Conservation (phyloP, 2,329 filamentous ascomycete species). For the Truncatella angustata region DNA sequence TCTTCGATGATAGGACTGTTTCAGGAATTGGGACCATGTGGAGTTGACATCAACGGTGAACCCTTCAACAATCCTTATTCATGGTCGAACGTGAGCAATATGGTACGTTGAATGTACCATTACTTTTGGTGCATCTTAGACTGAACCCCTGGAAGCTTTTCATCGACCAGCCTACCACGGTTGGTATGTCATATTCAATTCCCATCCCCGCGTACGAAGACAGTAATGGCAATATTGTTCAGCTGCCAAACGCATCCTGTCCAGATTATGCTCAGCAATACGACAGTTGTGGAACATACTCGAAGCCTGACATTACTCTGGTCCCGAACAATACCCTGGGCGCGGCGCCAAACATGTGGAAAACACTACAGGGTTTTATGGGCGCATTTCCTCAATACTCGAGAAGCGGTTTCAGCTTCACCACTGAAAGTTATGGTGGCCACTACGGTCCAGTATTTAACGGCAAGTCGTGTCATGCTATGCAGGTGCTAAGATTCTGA, state of each 20-base stretch:
- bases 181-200: constrained; percentile 50
- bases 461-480: constrained; percentile 15
- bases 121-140: background rate
- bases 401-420: constrained; percentile 50
- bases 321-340: constrained; percentile 51
- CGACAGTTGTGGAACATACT: constrained; percentile 53
- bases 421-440: constrained; percentile 56
- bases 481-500: background rate
- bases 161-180: constrained; percentile 57
- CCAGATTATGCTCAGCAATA: constrained; percentile 44
- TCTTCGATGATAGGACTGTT: constrained; percentile 56
- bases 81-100: constrained; percentile 58
- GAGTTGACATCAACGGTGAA: constrained; percentile 39
- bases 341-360: constrained; percentile 60
- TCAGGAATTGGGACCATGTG: constrained; percentile 38
- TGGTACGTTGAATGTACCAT: constrained; percentile 23
- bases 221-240: constrained; percentile 32
- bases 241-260: constrained; percentile 44
- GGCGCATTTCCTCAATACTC: constrained; percentile 54
- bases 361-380: constrained; percentile 61
- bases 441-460: constrained; percentile 57
- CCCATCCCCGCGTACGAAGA: constrained; percentile 27
- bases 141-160: constrained; percentile 37
- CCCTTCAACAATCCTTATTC: constrained; percentile 54
- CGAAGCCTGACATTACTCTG: constrained; percentile 45